Base-by-base conservation (phyloP, 805 yeast species). In the Metschnikowia cerradonensis region DNA sequence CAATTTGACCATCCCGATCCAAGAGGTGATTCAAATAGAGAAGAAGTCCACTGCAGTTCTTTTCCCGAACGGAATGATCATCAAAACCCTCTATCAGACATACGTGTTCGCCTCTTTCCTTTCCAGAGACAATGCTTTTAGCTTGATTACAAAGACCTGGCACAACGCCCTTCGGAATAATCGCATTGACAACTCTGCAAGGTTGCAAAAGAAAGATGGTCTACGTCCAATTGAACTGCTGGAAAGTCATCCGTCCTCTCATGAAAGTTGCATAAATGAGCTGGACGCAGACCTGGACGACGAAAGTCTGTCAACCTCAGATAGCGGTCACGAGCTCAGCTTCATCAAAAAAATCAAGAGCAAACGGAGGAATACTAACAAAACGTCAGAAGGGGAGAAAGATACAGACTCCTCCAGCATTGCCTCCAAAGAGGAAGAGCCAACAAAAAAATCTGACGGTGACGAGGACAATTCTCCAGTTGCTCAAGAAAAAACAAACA, bases 41-140 rank as follows among this genome's bases (percentile, higher is more conserved):
- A 85, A 84, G 64, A 80, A 77, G 62, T 75, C 80, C 14, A 84
- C 90, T 0, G 86, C 84, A 0, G 83, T 82, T 0, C 70, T 86
- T 14, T 83, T 86, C 53, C 90, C 90, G 5, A 86, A 85, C 60
- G 89, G 87, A 0, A 77, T 86, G 54, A 75, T 77, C 41, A 76
- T 86, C 20, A 76, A 80, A 50, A 85, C 90, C 1, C 66, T 83
- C 44, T 87, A 84, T 59, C 80, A 78, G 23, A 80, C 77, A 57
- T 82, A 79, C 61, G 74, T 76, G 0, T 86, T 86, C 71, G 89
- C 89, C 0, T 78, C 86, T 0, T 80, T 86, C 53, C 69, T 83
- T 26, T 71, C 82, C 3, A 73, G 91, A 57, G 91, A 86, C 64
- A 51, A 72, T 0, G 70, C 81, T 0, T 78, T 71, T 57, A 73